Base-by-base conservation (phyloP, 2,329 filamentous ascomycete species). In the Beauveria varroae region DNA sequence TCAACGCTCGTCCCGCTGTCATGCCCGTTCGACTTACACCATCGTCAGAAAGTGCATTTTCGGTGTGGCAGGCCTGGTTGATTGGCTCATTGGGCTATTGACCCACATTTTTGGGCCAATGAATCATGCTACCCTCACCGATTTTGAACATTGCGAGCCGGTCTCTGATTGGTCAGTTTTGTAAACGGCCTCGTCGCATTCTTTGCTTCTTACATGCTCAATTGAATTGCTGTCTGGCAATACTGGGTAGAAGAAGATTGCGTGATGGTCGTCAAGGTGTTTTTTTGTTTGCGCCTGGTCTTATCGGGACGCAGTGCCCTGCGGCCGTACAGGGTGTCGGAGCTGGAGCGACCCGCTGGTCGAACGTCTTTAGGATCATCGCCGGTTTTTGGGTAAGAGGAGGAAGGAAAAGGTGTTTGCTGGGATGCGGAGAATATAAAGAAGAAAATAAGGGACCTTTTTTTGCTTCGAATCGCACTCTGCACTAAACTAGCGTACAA, bases 21-120 rank as follows among this genome's bases (percentile, higher is more conserved):
- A 59, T 59, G 58, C 52, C 47, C 34, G 24, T 41, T 68, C 68
- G 63, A 75, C 74, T 75, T 75, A 75, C 74, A 75, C 73, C 70
- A 70, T 71, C 71, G 66, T 66, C 65, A 67, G 57, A 64, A 34
- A 66, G 66, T 61, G 67, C 69, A 70, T 70, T 71, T 66, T 69
- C 70, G 70, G 70, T 72, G 65, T 44, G 55, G 57, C 61, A 65
- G 50, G 65, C 68, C 66, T 62, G 41, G 16, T 24, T 71, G 68
- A 65, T 66, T 66, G 65, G 65, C 50, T 34, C 5, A n/a, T n/a
- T 12, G 5, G 1, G 14, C 26, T 20, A 8, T 14, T 10, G 49
- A 7, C 47, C 54, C 51, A 34, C 53, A 54, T 18, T 50, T 51
- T 47, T 51, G 47, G 49, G 52, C 64, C 64, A 64, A 65, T 65